Base-by-base conservation (phyloP, 257 asterid species). In the Asclepias syriaca region DNA sequence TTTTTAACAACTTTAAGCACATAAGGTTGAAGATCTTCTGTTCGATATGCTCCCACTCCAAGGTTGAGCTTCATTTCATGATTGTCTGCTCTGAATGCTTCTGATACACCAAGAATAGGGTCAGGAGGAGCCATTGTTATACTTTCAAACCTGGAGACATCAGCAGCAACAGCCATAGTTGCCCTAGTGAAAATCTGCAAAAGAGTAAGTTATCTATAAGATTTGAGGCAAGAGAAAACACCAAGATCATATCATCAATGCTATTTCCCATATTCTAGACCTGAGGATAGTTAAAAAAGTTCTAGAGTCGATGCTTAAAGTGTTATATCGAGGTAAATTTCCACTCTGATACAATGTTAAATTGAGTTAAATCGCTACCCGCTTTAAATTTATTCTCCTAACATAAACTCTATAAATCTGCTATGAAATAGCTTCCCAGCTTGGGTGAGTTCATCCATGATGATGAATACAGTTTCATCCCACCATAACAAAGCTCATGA, bases 31-130 rank as follows among this genome's bases (percentile, higher is more conserved):
- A 94, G 97, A 54, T 91, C 95, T 81, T 94, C 98, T 5, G 99
- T 94, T 72, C 99, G 95, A 79, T 94, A 91, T 66, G 99, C 98
- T 75, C 99, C 99, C 6, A 94, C 99, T 21, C 99, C 99, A 78
- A 94, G 99, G 82, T 94, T 94, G 58, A 91, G 93, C 85, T 94
- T 94, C 88, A 88, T 77, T 68, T 91, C 99, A 71, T 84, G 21
- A 9, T 87, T 87, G 79, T 94, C 99, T n/a, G 97, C 97, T 82
- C 69, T 89, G 84, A 94, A 94, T 65, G 99, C 98, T 76, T 94
- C 99, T 65, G 99, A 91, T 72, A 94, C 99, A 56, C 98, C 98
- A 51, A 94, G 97, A 76, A 94, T 94, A 65, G 98, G 99, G 83
- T 94, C 99, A 34, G 99, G 93, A 65, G 99, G 99, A 65, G 99